A percentile compares a stretch with the other conserved stretches of the same genome.
phyloP scores from a whole-genome alignment of 306 rosid genomes.

The Phaseolus lunatus region DNA sequence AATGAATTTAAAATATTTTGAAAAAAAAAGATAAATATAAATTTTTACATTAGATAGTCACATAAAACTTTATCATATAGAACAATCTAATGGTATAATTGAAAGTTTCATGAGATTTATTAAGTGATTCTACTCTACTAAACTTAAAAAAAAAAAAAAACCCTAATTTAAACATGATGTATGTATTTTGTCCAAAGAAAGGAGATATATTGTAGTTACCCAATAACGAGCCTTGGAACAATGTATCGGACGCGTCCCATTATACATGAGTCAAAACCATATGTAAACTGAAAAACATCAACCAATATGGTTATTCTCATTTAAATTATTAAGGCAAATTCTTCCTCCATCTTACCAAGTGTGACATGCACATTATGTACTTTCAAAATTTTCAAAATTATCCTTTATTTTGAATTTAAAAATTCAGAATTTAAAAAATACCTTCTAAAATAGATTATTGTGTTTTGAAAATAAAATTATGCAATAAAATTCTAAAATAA shows the following conservation, averaged over 20 bases:
- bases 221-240: slow-evolving; percentile 79
- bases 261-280: slow-evolving; percentile 80
- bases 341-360: no score
- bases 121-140: no score
- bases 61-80: neutral
- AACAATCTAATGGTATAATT: neutral
- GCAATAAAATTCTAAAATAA: no score
- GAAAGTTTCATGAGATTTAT: neutral
- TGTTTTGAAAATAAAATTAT: no score
- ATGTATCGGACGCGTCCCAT: slow-evolving; percentile 75
- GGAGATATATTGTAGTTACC: slow-evolving; percentile 52
- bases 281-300: slow-evolving; percentile 59
- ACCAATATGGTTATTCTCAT: slow-evolving; percentile 5
- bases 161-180: neutral
- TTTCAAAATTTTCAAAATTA: no score
- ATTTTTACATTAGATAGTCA: no score
- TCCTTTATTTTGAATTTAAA: no score
- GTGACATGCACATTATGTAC: no score
- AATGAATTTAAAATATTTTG: no score
- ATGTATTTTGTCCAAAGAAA: neutral
- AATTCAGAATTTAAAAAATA: no score
- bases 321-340: no score
- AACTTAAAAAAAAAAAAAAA: neutral
- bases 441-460: no score
- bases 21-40: neutral